phyloP scores from a whole-genome alignment of 1,284 basidiomycete species.

The Xerocomus amazonicus region DNA sequence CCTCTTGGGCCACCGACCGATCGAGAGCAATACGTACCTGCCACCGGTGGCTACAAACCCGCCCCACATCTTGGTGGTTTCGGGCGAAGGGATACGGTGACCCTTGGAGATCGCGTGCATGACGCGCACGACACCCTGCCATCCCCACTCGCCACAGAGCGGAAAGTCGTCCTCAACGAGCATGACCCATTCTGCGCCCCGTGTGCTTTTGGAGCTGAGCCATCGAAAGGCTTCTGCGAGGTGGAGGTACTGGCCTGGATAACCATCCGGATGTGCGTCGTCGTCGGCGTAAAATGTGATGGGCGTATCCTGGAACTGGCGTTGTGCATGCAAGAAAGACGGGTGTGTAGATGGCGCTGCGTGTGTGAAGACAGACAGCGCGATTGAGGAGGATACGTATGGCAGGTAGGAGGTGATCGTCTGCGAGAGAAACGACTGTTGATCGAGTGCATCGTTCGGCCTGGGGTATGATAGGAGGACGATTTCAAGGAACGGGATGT shows the following conservation, averaged over 20 bases:
- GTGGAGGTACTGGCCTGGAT: slow-evolving; percentile 38
- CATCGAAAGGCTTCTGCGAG: slow-evolving; percentile 40
- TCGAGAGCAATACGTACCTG: slow-evolving; percentile 25
- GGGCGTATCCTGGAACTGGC: slow-evolving; percentile 19
- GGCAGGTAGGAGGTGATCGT: slow-evolving; percentile 39
- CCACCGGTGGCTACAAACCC: slow-evolving; percentile 43
- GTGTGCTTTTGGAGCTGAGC: slow-evolving; percentile 16
- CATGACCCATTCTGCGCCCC: slow-evolving; percentile 39
- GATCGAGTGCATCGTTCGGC: background rate
- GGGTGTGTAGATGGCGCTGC: slow-evolving; percentile 24
- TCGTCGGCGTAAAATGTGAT: slow-evolving; percentile 35
- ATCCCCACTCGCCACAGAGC: slow-evolving; percentile 35
- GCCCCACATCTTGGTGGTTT: slow-evolving; percentile 27
- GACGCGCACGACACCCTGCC: slow-evolving; percentile 31
- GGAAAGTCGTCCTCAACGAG: slow-evolving; percentile 44
- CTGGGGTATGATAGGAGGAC: slow-evolving; percentile 38
- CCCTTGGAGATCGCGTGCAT: slow-evolving; percentile 34
- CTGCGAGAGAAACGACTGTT: slow-evolving; percentile 28
- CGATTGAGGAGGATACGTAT: slow-evolving; percentile 25
- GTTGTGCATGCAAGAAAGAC: slow-evolving; percentile 31
- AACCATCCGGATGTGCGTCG: slow-evolving; percentile 33
- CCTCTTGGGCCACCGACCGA: background rate
- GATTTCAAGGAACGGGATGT: slow-evolving; percentile 35
- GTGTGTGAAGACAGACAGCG: slow-evolving; percentile 40
- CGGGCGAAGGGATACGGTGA: slow-evolving; percentile 11